Percentiles rank a stretch among this genome's conserved stretches.
phyloP scores from a whole-genome alignment of 2,329 filamentous ascomycete genomes.

The Pseudocercospora eumusae region DNA sequence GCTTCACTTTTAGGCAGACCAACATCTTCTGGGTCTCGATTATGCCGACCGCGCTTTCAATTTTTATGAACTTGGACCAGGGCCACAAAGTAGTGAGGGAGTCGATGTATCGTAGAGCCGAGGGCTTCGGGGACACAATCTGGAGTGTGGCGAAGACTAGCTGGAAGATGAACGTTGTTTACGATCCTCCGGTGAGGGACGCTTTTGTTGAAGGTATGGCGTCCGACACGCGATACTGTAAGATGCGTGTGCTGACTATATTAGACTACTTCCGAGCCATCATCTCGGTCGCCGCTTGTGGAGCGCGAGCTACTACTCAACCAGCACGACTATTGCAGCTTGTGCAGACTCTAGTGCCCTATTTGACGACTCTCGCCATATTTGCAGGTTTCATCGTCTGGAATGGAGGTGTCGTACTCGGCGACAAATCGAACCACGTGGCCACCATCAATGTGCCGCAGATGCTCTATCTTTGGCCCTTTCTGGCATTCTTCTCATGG shows the following conservation, averaged over 20 bases:
- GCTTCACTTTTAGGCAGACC: constrained; percentile 83
- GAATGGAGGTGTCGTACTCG: constrained; percentile 91
- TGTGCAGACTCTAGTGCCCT: constrained; percentile 43
- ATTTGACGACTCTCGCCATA: constrained; percentile 62
- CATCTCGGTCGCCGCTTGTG: constrained; percentile 65
- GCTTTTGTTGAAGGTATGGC: constrained; percentile 52
- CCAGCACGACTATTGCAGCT: constrained; percentile 29
- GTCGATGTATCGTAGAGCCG: constrained; percentile 35
- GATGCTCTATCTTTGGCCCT: constrained; percentile 93
- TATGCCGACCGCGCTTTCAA: constrained; percentile 62
- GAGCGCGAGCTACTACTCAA: constrained; percentile 45
- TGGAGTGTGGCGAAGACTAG: constrained; percentile 37
- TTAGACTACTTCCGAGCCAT: constrained; percentile 43
- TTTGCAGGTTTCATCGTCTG: constrained; percentile 77
- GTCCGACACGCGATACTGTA: too few species aligned
- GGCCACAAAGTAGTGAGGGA: constrained; percentile 48
- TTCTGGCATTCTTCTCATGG: constrained; percentile 84
- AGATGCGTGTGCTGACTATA: constrained; percentile 3
- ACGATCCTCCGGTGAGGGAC: constrained; percentile 53
- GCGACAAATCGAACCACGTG: constrained; percentile 91
- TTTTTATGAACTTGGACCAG: constrained; percentile 54
- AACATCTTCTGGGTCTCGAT: constrained; percentile 95
- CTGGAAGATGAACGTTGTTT: constrained; percentile 48
- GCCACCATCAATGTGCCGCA: constrained; percentile 87
- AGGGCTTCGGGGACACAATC: constrained; percentile 37